Base-by-base conservation (phyloP, 805 yeast species). In the Jamesozyma jinghongensis region DNA sequence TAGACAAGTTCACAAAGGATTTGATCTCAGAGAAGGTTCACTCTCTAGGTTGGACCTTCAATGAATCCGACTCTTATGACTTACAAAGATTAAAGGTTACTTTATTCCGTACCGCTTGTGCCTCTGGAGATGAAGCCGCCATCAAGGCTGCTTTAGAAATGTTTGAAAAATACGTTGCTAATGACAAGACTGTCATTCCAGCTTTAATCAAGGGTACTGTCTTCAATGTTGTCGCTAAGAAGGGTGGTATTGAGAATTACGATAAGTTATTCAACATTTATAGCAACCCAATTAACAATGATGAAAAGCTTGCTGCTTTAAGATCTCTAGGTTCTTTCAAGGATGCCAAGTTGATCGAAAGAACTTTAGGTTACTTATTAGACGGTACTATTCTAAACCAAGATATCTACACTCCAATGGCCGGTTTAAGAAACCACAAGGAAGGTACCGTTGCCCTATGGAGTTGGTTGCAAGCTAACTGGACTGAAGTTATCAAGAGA, bases 331-430 rank as follows among this genome's bases (percentile, higher is more conserved):
- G 94, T 53, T 57, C 69, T 45, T 79, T 81, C 54, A 71, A 67
- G 41, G 70, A 74, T 40, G 59, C 68, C 3, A 65, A 66, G 34
- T 62, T 79, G 37, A 69, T 77, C 43, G 64, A 74, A 52, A 74
- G 74, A 67, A 74, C 83, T 4, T 64, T 79, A 22, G 70, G 64
- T 4, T 68, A 70, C 55, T 59, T 79, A 48, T 70, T 80, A 47
- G 75, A 79, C 46, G 79, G 80, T 30, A 62, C 77, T 35, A 66
- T 69, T 34, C 68, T 82, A 46, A 73, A 76, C 50, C 92, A 84
- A 67, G 94, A 84, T 59, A 71, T 81, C 42, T 77, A 77, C 65
- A 70, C 77, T 49, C 92, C 95, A 48, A 69, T 88, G 75, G 74
- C 67, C 44, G 87, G 90, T 31, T 66, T 85, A 67, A 69, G 81